Percentiles rank a stretch among this genome's conserved stretches.
phyloP scores from a whole-genome alignment of 2,329 filamentous ascomycete genomes.

The Didymellaceae sp. region DNA sequence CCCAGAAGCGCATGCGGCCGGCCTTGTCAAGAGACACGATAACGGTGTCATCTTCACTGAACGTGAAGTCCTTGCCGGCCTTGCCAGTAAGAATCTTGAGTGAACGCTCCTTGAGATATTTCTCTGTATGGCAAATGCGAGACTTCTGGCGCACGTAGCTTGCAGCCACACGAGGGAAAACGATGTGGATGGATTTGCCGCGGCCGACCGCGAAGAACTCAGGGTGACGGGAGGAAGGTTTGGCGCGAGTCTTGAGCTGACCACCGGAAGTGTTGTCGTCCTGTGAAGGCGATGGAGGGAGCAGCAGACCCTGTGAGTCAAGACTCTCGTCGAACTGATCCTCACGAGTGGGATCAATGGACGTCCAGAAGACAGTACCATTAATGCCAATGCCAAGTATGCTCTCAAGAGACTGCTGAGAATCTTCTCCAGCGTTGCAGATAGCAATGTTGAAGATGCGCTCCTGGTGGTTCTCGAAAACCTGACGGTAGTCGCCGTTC shows the following conservation, averaged over 20 bases:
- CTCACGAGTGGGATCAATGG: slow-evolving; percentile 57
- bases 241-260: slow-evolving; percentile 92
- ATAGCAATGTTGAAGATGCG: slow-evolving; percentile 94
- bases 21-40: slow-evolving; percentile 97
- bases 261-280: slow-evolving; percentile 92
- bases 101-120: slow-evolving; percentile 83
- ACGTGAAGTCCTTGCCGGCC: slow-evolving; percentile 96
- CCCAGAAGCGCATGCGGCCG: slow-evolving; percentile 97
- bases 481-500: slow-evolving; percentile 86
- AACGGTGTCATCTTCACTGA: slow-evolving; percentile 93
- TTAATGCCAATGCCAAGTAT: slow-evolving; percentile 93
- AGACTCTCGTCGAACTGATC: slow-evolving; percentile 76
- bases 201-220: slow-evolving; percentile 95
- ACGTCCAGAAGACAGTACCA: slow-evolving; percentile 95
- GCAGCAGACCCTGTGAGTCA: slow-evolving; percentile 84
- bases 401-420: slow-evolving; percentile 62
- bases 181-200: slow-evolving; percentile 93
- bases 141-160: slow-evolving; percentile 60
- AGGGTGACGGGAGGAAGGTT: slow-evolving; percentile 85
- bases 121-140: slow-evolving; percentile 80
- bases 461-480: slow-evolving; percentile 90
- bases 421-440: slow-evolving; percentile 67
- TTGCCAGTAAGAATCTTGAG: slow-evolving; percentile 97
- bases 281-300: slow-evolving; percentile 83
- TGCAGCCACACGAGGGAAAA: slow-evolving; percentile 66